phyloP scores from a whole-genome alignment of 306 rosid genomes.

The Pyrus betulifolia region DNA sequence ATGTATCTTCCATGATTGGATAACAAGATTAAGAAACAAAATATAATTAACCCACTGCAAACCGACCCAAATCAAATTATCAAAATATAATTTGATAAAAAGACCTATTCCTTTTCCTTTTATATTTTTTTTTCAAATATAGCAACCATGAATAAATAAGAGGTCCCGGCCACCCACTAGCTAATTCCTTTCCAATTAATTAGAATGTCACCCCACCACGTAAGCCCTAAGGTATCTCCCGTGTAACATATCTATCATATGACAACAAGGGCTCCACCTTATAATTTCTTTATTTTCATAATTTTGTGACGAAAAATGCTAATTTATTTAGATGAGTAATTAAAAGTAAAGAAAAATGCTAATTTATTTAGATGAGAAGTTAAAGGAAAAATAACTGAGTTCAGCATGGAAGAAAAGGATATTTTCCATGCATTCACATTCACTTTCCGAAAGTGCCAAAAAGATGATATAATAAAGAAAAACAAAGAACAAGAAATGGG shows the following conservation, averaged over 20 bases:
- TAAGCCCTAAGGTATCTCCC: background rate
- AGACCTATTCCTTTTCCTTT: background rate
- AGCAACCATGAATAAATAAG: background rate
- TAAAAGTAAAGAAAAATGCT: background rate
- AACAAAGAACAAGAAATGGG: constrained; percentile 1
- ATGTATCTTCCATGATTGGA: background rate
- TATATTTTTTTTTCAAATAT: background rate
- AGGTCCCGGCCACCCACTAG: background rate
- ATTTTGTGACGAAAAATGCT: background rate
- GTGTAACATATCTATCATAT: background rate
- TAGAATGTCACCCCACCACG: constrained; percentile 5
- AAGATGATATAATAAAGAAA: background rate
- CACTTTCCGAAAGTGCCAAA: constrained; percentile 43
- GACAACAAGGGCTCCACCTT: constrained; percentile 4
- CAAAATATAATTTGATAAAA: background rate
- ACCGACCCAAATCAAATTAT: background rate
- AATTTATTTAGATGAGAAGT: too few species aligned
- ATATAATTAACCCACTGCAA: background rate
- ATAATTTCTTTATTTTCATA: background rate
- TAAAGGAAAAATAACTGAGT: background rate
- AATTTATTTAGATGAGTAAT: too few species aligned
- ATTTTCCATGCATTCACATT: constrained; percentile 16
- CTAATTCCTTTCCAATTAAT: background rate
- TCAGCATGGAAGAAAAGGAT: constrained; percentile 42
- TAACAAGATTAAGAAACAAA: background rate